Conservation (phyloP, 164 flowering plant species). For the Protea cynaroides region DNA sequence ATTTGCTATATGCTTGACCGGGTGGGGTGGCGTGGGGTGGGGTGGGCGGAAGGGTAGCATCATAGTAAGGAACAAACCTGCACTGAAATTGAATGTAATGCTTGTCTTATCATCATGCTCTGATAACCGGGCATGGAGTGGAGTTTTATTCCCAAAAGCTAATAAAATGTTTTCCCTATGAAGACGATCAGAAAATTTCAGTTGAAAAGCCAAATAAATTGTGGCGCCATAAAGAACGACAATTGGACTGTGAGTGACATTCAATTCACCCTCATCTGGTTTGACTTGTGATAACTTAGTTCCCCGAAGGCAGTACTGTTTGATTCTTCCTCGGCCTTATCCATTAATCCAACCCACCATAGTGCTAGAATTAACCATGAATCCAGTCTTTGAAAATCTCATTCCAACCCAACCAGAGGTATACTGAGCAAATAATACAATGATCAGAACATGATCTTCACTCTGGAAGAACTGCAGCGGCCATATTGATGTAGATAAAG, state of each 20-base stretch:
- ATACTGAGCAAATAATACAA: conserved; percentile 65
- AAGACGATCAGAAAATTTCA: conserved; percentile 33
- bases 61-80: conserved; percentile 50
- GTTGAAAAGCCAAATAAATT: conserved; percentile 79
- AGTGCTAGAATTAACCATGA: conserved; percentile 82
- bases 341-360: conserved; percentile 78
- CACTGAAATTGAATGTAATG: conserved; percentile 51
- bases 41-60: too few relatives aligned
- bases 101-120: conserved; percentile 62
- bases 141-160: conserved; percentile 46
- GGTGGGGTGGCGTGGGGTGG: too few relatives aligned
- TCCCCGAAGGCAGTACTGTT: conserved; percentile 55
- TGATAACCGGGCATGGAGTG: conserved; percentile 38
- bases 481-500: background rate
- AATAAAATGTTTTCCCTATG: conserved; percentile 42
- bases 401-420: conserved; percentile 87
- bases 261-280: conserved; percentile 60
- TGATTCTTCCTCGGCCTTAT: conserved; percentile 44
- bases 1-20: too few relatives aligned
- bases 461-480: conserved; percentile 51
- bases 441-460: conserved; percentile 42
- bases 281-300: conserved; percentile 31
- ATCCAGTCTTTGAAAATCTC: conserved; percentile 75
- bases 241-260: conserved; percentile 46
- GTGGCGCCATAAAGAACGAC: conserved; percentile 46